Percentiles rank a stretch among this genome's conserved stretches.
phyloP scores from a whole-genome alignment of 2,329 filamentous ascomycete species.

The Furcasterigmium sp. region DNA sequence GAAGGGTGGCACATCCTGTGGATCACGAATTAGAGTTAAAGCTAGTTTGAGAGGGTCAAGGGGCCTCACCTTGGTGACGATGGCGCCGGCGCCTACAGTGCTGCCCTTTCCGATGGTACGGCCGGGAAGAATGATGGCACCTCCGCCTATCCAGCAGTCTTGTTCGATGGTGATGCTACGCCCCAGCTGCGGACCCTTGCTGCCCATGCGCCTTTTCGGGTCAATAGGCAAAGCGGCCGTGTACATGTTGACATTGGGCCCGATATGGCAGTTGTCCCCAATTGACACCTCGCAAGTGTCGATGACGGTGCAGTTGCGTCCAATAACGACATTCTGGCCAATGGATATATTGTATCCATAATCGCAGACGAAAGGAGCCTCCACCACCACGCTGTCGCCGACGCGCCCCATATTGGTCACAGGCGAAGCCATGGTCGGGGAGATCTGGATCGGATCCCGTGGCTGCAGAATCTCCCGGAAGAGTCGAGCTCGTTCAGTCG shows the following conservation, averaged over 20 bases:
- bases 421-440: conserved; percentile 47
- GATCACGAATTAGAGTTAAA: too few species aligned
- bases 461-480: conserved; percentile 70
- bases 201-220: conserved; percentile 67
- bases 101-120: conserved; percentile 74
- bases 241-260: conserved; percentile 82
- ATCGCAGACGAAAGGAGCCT: conserved; percentile 86
- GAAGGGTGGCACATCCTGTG: conserved; percentile 58
- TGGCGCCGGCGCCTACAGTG: conserved; percentile 75
- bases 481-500: conserved; percentile 61
- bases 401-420: conserved; percentile 55
- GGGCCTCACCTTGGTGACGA: conserved; percentile 66
- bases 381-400: conserved; percentile 72
- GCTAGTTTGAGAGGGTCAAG: too few species aligned
- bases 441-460: conserved; percentile 47
- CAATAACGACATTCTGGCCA: conserved; percentile 78
- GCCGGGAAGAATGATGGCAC: conserved; percentile 71
- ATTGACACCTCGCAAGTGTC: conserved; percentile 83
- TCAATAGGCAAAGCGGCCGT: conserved; percentile 70
- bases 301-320: conserved; percentile 76
- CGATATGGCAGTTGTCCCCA: conserved; percentile 71
- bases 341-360: conserved; percentile 94
- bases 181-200: conserved; percentile 65
- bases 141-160: conserved; percentile 78
- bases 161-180: conserved; percentile 73